Percentiles rank a stretch among this genome's conserved stretches.
Conservation (phyloP, 169 alveolate genomes). For the Cryptosporidium canis region DNA sequence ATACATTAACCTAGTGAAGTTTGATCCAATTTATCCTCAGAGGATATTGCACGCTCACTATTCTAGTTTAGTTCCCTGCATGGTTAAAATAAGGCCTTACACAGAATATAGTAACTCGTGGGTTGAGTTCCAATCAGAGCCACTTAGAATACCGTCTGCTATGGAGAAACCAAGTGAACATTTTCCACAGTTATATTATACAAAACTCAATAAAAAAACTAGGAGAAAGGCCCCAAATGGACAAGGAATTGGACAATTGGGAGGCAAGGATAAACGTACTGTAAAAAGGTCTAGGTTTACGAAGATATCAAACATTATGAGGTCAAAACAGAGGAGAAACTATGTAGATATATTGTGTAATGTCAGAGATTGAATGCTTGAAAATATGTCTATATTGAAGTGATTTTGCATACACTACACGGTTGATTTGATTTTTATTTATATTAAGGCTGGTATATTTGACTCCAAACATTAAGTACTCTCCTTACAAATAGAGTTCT, state of each 20-base stretch:
- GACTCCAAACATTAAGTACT: too few relatives aligned
- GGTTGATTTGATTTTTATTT: neutral
- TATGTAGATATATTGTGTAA: neutral
- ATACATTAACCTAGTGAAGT: neutral
- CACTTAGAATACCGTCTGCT: neutral
- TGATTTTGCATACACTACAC: too few relatives aligned
- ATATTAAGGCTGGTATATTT: too few relatives aligned
- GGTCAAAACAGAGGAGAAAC: neutral
- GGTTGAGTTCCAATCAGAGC: neutral
- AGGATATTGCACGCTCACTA: conserved; percentile 3
- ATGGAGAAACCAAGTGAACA: conserved; percentile 4
- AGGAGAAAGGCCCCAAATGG: neutral
- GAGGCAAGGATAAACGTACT: neutral
- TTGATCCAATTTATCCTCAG: conserved; percentile 11
- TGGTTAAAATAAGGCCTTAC: neutral
- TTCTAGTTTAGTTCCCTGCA: neutral
- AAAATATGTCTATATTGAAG: neutral
- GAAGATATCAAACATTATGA: neutral
- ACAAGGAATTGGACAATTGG: neutral
- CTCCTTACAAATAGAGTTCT: too few relatives aligned
- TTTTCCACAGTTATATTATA: neutral
- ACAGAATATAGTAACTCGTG: conserved; percentile 1
- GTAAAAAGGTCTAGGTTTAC: neutral
- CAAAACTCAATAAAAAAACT: neutral
- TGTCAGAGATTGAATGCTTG: neutral